Evolutionary conservation across 2,329 filamentous ascomycete genomes (phyloP), one percentile per base, ranked within the genome.

Genomic region (Periconia sp.): DNA sequence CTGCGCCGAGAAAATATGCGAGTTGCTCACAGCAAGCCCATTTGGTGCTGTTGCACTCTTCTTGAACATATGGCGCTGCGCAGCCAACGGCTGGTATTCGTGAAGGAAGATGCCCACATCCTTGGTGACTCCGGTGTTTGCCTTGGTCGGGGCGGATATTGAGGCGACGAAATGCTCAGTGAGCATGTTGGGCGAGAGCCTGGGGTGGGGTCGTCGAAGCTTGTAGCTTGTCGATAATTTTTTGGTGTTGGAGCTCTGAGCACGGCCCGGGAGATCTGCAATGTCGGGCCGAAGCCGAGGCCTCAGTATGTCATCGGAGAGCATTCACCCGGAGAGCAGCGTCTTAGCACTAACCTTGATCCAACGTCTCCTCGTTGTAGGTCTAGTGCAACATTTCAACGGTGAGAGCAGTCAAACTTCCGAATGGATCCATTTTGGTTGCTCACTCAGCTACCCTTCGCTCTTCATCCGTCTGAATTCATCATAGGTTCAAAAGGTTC

Each of bases 1-100:
- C 69, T 99, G 94, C 4, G 90, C 92, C 4, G 92, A 87, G 67
- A 96, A 99, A 33, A 97, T 79, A 67, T 99, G 94, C 15, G 86
- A 86, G 31, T 82, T 78, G 70, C 81, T 95, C 57, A 92, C 80
- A 21, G 90, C 92, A 41, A 99, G 75, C 57, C 89, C 87, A 69
- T 92, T 89, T 44, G 80, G 76, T 18, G 86, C 80, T n/a, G 86
- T 84, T 12, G 89, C 88, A 75, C 89, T 95, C 75, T 96, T 97
- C 79, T 96, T 97, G 79, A 94, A 92, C 34, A 86, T 81, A 50
- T 84, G 78, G 61, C 87, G 86, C 64, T 91, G 82, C n/a, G 83
- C 80, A 52, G 86, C 82, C 40, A 86, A 80, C 28, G 92, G 92
- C 59, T 90, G 87, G 58, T 91, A 81, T 51, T 90, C 85, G 70